Conservation (phyloP, 2,329 filamentous ascomycete genomes). For the Aspergillus bombycis region DNA sequence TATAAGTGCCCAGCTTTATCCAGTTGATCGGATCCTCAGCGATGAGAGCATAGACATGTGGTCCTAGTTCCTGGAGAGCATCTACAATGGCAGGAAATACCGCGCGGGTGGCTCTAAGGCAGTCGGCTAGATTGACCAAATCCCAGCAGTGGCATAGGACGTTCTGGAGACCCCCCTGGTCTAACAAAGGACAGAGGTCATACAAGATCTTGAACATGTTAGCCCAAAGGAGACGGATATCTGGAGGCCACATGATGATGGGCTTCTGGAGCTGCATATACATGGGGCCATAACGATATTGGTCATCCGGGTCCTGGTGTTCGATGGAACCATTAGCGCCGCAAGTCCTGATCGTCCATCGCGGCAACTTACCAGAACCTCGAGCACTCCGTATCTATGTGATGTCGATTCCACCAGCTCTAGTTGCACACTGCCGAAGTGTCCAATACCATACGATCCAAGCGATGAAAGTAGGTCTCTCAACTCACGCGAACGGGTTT, state of each 20-base stretch:
- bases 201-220: conserved; percentile 21
- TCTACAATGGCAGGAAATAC: conserved; percentile 52
- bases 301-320: background rate
- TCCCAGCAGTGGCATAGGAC: conserved; percentile 21
- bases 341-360: background rate
- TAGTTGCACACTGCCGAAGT: conserved; percentile 1
- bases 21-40: conserved; percentile 47
- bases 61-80: conserved; percentile 49
- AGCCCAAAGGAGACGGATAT: conserved; percentile 14
- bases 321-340: background rate
- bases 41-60: conserved; percentile 51
- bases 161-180: background rate
- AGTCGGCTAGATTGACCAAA: conserved; percentile 51
- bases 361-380: conserved; percentile 10
- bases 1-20: conserved; percentile 50
- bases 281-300: background rate
- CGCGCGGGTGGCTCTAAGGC: conserved; percentile 46
- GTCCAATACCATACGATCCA: background rate
- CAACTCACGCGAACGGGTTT: conserved; percentile 8
- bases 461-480: background rate
- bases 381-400: conserved; percentile 15
- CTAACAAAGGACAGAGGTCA: conserved; percentile 3
- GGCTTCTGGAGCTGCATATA: conserved; percentile 9
- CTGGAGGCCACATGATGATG: conserved; percentile 12
- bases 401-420: conserved; percentile 12